A percentile compares a stretch with the other conserved stretches of the same genome.
Conservation (phyloP, 2,329 filamentous ascomycete genomes). For the Lecanosticta acicola region DNA sequence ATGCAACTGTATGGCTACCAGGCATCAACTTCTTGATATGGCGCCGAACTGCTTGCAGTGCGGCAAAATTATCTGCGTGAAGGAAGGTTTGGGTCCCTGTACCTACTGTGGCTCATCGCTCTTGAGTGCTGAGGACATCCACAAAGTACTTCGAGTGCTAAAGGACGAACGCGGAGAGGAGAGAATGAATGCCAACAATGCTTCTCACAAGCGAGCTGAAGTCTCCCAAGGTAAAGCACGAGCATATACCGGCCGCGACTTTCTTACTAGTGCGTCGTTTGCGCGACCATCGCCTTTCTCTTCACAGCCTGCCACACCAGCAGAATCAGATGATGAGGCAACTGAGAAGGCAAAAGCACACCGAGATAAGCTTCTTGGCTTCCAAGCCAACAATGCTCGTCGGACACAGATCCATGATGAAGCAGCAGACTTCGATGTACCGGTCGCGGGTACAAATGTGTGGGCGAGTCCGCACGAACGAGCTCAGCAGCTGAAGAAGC, state of each 20-base stretch:
- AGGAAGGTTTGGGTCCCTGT: conserved; percentile 89
- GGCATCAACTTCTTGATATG: conserved; percentile 82
- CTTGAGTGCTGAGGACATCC: conserved; percentile 66
- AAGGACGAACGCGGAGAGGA: conserved; percentile 81
- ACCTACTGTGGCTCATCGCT: conserved; percentile 79
- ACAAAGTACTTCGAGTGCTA: conserved; percentile 78
- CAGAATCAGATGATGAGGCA: conserved; percentile 44
- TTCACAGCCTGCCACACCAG: conserved; percentile 25
- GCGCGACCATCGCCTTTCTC: conserved; percentile 34
- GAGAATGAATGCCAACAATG: conserved; percentile 75
- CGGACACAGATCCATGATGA: conserved; percentile 83
- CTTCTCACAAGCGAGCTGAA: conserved; percentile 60
- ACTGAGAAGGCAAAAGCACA: conserved; percentile 68
- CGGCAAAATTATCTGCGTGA: conserved; percentile 91
- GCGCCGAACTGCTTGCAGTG: conserved; percentile 90
- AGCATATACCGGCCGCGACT: conserved; percentile 34
- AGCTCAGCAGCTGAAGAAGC: conserved; percentile 74
- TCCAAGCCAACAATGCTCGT: conserved; percentile 78
- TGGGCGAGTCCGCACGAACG: conserved; percentile 82
- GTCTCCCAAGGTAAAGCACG: conserved; percentile 44
- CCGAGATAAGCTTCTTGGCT: conserved; percentile 71
- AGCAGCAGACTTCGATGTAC: conserved; percentile 66
- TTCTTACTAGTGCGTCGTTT: conserved; percentile 32
- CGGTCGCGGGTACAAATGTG: conserved; percentile 58
- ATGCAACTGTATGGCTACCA: conserved; percentile 82